phyloP scores from a whole-genome alignment of 2,329 filamentous ascomycete genomes.

The Diatrype stigma region DNA sequence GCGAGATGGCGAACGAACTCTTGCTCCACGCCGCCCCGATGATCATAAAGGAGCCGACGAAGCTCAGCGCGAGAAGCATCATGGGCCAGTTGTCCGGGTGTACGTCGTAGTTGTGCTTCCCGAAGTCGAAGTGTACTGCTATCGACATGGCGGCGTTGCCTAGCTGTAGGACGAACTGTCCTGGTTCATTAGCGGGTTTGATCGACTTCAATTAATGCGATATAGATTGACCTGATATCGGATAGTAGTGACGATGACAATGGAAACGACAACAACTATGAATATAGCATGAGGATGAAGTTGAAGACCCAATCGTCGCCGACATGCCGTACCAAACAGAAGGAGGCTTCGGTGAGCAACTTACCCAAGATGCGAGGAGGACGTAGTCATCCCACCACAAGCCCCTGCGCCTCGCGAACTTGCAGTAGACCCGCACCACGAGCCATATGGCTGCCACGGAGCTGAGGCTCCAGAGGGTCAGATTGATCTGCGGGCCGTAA shows the following conservation, averaged over 20 bases:
- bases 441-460: not conserved
- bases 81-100: constrained; percentile 5
- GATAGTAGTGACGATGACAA: not conserved
- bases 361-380: constrained; percentile 24
- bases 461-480: not conserved
- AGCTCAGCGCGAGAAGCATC: constrained; percentile 16
- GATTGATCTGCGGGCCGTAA: not conserved
- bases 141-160: constrained; percentile 11
- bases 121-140: constrained; percentile 15
- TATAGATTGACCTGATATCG: constrained; percentile 1
- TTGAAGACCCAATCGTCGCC: not conserved
- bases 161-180: constrained; percentile 8
- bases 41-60: constrained; percentile 21
- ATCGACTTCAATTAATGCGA: not conserved
- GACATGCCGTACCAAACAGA: not conserved
- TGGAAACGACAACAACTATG: not conserved
- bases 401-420: constrained; percentile 16
- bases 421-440: constrained; percentile 11
- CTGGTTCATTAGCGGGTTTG: not conserved
- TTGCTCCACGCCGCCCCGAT: constrained; percentile 31
- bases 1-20: constrained; percentile 33
- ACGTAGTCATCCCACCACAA: constrained; percentile 30
- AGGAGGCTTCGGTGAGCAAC: not conserved
- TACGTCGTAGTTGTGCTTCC: constrained; percentile 12
- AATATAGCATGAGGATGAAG: not conserved